Conservation (phyloP, 306 rosid genomes). For the Astragalus membranaceus region DNA sequence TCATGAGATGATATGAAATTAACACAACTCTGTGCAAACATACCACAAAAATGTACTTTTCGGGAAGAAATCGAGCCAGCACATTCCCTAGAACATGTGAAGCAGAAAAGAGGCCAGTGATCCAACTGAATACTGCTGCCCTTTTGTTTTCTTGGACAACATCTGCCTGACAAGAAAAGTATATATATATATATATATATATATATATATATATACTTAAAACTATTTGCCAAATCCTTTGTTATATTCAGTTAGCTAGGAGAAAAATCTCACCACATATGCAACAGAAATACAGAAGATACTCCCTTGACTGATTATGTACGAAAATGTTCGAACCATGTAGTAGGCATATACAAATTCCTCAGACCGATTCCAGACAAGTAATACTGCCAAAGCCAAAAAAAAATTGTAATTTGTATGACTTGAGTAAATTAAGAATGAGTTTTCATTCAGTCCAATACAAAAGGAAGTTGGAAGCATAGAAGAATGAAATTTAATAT, state of each 20-base stretch:
- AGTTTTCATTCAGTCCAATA: too few relatives aligned
- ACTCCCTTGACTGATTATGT: conserved; percentile 63
- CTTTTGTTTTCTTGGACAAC: conserved; percentile 44
- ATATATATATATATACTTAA: too few relatives aligned
- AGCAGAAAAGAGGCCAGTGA: conserved; percentile 58
- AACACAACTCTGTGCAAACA: neutral
- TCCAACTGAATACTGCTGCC: conserved; percentile 59
- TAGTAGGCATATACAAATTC: conserved; percentile 61
- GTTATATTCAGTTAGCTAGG: conserved; percentile 4
- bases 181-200: conserved; percentile 1
- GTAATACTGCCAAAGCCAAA: conserved; percentile 37
- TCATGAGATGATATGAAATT: neutral
- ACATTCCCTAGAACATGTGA: conserved; percentile 55
- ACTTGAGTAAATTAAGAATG: too few relatives aligned
- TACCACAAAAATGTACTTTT: conserved; percentile 47
- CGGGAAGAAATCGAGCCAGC: conserved; percentile 54
- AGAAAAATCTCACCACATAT: conserved; percentile 43
- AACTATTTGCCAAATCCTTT: neutral
- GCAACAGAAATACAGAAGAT: conserved; percentile 61
- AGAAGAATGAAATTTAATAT: neutral
- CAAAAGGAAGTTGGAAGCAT: neutral
- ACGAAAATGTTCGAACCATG: conserved; percentile 46
- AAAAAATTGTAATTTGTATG: neutral
- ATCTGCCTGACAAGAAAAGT: conserved; percentile 46
- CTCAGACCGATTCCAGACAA: conserved; percentile 45